Base-by-base conservation (phyloP, 768 basidiomycete genomes). In the Psilocybe azurescens region DNA sequence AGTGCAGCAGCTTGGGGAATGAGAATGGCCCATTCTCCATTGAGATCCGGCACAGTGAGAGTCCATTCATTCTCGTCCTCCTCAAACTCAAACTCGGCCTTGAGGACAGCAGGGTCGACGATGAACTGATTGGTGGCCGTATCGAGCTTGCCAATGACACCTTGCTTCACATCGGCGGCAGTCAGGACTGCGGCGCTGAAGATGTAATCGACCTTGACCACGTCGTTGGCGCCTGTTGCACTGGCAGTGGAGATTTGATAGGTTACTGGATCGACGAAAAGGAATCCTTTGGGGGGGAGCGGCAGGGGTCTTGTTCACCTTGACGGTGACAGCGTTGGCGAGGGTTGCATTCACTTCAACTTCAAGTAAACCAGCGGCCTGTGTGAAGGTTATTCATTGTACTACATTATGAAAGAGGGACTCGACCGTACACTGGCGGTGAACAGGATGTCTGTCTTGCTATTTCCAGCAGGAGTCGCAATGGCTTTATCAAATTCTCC, bases 21-120 rank as follows among this genome's bases (percentile, higher is more conserved):
- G n/a, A 62, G 30, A 24, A 62, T 59, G 11, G 65, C 65, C 64
- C 61, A 62, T 56, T 65, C 64, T 24, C 61, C 64, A 24, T 62
- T 64, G n/a, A 64, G 49, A 33, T 64, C 59, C 14, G 59, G 48
- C 7, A 64, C 63, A 36, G 59, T 60, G 36, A 64, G 51, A 9
- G 63, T 57, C 63, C 63, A 64, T 46, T 64, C 63, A 28, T 64
- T 64, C 39, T 64, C 63, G 8, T 64, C 59, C 3, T 18, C 59
- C 55, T 64, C 63, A 29, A 64, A 55, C 55, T 64, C 63, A 44
- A 64, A 60, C 54, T 60, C 63, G n/a, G 60, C 60, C 8, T 56
- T 52, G 16, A 61, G 33, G n/a, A 30, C 59, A n/a, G 38, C 44
- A 32, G 50, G 38, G 36, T 59, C 59, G 20, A 54, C 60, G 54